phyloP scores from a whole-genome alignment of 73 alveolate genomes.

The Paramecium octaurelia region DNA sequence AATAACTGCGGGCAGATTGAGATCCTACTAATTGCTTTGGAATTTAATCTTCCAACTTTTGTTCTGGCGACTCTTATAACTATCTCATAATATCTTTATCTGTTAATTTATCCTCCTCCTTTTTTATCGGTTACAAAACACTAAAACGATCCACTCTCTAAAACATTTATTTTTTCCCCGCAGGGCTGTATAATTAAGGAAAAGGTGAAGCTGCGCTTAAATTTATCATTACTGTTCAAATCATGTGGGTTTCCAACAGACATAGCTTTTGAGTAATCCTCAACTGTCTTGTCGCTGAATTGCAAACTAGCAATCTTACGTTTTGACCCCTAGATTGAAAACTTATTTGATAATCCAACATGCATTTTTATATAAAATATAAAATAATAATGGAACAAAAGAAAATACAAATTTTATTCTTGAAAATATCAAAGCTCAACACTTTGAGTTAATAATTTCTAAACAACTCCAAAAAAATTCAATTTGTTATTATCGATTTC shows the following conservation, averaged over 20 bases:
- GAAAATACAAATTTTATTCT: too few relatives aligned
- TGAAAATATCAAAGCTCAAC: too few relatives aligned
- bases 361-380: not conserved
- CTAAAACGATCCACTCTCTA: constrained; percentile 3
- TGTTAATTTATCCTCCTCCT: not conserved
- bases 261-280: not conserved
- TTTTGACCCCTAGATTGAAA: not conserved
- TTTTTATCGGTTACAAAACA: not conserved
- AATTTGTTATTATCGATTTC: too few relatives aligned
- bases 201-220: not conserved
- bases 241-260: not conserved
- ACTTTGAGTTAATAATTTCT: too few relatives aligned
- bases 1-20: not conserved
- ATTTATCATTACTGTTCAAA: not conserved
- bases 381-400: not conserved
- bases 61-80: not conserved
- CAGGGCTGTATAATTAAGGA: not conserved
- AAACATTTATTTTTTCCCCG: not conserved
- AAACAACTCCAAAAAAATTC: too few relatives aligned
- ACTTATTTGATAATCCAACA: not conserved
- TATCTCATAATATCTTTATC: not conserved
- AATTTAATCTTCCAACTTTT: not conserved
- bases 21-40: not conserved
- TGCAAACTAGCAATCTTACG: not conserved
- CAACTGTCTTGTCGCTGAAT: not conserved